Conservation (phyloP, 371 early-diverging fungal genomes). For the Dichotomocladium elegans region DNA sequence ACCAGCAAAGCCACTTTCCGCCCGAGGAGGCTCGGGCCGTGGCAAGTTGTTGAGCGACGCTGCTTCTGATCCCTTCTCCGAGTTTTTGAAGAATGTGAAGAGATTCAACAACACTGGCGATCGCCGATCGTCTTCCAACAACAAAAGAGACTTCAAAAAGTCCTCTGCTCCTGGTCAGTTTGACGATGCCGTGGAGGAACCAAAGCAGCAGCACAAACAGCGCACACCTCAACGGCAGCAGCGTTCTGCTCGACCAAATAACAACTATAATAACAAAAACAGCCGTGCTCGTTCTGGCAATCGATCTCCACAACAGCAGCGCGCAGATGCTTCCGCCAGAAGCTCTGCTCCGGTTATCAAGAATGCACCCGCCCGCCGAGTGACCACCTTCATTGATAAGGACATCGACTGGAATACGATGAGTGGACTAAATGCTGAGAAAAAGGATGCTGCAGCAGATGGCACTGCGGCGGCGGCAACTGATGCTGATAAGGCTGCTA, state of each 20-base stretch:
- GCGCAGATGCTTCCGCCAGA: background rate
- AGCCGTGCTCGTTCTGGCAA: background rate
- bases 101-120: constrained; percentile 3
- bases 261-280: constrained; percentile 9
- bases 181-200: constrained; percentile 13
- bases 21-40: constrained; percentile 40
- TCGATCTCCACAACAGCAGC: constrained; percentile 10
- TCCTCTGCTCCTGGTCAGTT: constrained; percentile 15
- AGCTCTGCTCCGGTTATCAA: background rate
- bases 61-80: constrained; percentile 28
- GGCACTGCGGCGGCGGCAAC: constrained; percentile 7
- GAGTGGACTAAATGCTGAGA: constrained; percentile 1
- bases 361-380: constrained; percentile 21
- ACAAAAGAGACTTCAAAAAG: constrained; percentile 7
- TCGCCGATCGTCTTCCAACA: constrained; percentile 1
- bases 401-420: constrained; percentile 38
- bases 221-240: background rate
- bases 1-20: constrained; percentile 11
- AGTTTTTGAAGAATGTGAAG: constrained; percentile 25
- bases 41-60: constrained; percentile 19
- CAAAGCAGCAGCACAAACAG: constrained; percentile 2
- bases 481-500: constrained; percentile 8
- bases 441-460: background rate
- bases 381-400: constrained; percentile 38
- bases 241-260: background rate